Conservation (phyloP, 2,329 filamentous ascomycete species). For the Amesomyces nigricolor region DNA sequence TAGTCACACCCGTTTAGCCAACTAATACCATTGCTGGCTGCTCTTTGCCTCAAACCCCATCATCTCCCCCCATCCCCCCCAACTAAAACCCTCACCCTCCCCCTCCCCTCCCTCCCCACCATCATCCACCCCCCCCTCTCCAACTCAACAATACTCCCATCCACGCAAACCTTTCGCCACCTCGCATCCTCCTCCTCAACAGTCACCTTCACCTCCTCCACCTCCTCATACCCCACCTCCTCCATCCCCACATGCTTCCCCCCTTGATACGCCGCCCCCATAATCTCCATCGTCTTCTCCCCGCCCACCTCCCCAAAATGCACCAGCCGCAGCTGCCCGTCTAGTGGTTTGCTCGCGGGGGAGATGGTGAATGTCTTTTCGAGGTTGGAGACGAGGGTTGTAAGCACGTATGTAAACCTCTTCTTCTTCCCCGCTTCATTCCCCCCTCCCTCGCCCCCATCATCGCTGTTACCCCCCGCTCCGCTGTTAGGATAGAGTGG, state of each 20-base stretch:
- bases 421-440: background rate
- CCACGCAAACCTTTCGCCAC: constrained; percentile 87
- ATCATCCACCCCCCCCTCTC: constrained; percentile 63
- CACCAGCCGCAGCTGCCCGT: constrained; percentile 65
- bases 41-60: background rate
- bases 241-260: constrained; percentile 52
- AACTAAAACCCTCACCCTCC: constrained; percentile 43
- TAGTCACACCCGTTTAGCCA: background rate
- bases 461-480: background rate
- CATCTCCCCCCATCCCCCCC: constrained; percentile 6
- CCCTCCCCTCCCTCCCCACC: constrained; percentile 46
- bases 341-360: constrained; percentile 63
- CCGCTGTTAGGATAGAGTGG: background rate
- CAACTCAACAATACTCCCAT: constrained; percentile 78
- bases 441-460: background rate
- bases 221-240: constrained; percentile 63
- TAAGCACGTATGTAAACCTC: constrained; percentile 68
- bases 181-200: constrained; percentile 61
- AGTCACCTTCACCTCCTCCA: constrained; percentile 61
- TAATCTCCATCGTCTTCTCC: constrained; percentile 67
- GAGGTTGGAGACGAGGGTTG: constrained; percentile 71
- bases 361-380: constrained; percentile 80
- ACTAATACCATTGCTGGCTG: too few species aligned
- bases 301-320: constrained; percentile 65
- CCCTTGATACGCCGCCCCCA: constrained; percentile 58